Conservation (phyloP, 257 asterid genomes). For the Lycium barbarum region DNA sequence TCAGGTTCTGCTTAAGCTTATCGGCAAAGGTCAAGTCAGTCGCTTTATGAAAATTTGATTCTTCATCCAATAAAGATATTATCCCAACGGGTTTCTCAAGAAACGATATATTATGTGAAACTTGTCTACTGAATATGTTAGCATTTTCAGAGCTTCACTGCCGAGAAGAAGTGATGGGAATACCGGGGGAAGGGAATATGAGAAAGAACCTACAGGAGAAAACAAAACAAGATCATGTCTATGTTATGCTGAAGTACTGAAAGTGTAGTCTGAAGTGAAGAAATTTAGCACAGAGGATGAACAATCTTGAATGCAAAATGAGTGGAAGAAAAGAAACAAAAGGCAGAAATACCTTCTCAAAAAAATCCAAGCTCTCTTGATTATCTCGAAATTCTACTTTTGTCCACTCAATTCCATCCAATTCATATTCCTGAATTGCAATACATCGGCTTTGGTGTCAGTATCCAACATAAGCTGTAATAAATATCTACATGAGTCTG, state of each 20-base stretch:
- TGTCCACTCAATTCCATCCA: constrained; percentile 88
- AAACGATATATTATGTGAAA: background rate
- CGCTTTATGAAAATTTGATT: constrained; percentile 77
- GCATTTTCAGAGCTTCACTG: constrained; percentile 1
- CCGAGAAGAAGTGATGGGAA: constrained; percentile 13
- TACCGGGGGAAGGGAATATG: background rate
- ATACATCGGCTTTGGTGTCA: constrained; percentile 6
- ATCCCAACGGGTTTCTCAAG: constrained; percentile 78
- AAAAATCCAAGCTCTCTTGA: constrained; percentile 81
- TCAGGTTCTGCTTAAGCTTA: constrained; percentile 81
- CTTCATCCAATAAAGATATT: constrained; percentile 84
- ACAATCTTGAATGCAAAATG: constrained; percentile 3
- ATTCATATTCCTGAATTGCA: constrained; percentile 78
- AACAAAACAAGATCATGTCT: background rate
- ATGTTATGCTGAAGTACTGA: background rate
- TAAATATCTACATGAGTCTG: no score
- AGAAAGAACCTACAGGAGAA: constrained; percentile 13
- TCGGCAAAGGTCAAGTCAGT: constrained; percentile 67
- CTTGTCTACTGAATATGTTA: background rate
- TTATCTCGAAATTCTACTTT: constrained; percentile 88
- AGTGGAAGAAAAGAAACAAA: constrained; percentile 16
- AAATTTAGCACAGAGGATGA: background rate
- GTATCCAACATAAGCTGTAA: background rate
- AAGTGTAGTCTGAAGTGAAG: background rate
- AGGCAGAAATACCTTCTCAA: constrained; percentile 75